Evolutionary conservation across 768 basidiomycete species (phyloP).

Genomic region (Russula compacta): DNA sequence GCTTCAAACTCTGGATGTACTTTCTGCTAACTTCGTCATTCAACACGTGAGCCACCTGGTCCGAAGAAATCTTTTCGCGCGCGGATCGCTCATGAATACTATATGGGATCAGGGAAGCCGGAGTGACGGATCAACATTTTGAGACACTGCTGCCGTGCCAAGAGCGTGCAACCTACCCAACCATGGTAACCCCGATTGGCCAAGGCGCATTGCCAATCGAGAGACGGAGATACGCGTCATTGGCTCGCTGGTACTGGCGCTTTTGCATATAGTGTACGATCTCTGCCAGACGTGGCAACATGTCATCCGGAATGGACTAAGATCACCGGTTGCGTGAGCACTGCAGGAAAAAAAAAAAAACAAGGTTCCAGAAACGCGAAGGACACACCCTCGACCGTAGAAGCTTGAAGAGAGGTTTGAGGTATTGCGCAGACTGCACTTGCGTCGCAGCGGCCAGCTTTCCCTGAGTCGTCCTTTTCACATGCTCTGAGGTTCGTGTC

Average conservation of each 20-base stretch:
- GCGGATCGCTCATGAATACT: conserved; percentile 98
- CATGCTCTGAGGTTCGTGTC: conserved; percentile 43
- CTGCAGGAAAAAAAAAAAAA: not conserved
- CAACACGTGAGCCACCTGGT: conserved; percentile 95
- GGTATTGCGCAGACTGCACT: conserved; percentile 89
- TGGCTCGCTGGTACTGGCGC: conserved; percentile 90
- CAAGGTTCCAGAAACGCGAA: not conserved
- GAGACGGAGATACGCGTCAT: conserved; percentile 93
- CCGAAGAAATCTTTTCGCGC: conserved; percentile 94
- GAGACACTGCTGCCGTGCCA: not conserved
- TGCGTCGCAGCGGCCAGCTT: conserved; percentile 93
- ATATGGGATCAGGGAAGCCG: not conserved
- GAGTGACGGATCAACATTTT: not conserved
- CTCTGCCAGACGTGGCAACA: conserved; percentile 80
- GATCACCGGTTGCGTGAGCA: not conserved
- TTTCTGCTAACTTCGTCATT: conserved; percentile 99
- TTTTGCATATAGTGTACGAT: conserved; percentile 96
- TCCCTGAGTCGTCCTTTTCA: conserved; percentile 86
- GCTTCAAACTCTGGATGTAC: conserved; percentile 95
- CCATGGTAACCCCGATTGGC: conserved; percentile 99
- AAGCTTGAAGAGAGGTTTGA: conserved; percentile 92
- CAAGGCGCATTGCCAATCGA: conserved; percentile 99
- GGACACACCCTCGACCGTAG: conserved; percentile 74
- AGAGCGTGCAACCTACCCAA: conserved; percentile 55
- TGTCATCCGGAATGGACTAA: conserved; percentile 72